These are phyloP conservation scores for Talaromyces sp. DNA, from an alignment of 2,329 filamentous ascomycete genomes.

Conservation along the genomic window DNA sequence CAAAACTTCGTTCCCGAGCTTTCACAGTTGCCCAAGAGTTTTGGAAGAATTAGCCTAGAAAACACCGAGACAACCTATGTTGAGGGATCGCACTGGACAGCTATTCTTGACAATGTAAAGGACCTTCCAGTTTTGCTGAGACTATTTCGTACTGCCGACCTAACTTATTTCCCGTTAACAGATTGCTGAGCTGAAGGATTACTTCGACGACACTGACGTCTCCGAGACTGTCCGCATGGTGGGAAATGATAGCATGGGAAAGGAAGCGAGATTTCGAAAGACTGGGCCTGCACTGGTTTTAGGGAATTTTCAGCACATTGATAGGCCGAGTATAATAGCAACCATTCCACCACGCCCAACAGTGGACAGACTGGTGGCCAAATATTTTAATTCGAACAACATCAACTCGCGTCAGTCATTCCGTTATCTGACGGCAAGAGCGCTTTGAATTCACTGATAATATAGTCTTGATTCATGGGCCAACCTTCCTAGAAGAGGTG, in stretches of 20 bases:
- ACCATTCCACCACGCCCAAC: constrained; percentile 6
- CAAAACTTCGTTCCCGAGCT: background rate
- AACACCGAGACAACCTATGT: constrained; percentile 9
- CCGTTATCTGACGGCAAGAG: background rate
- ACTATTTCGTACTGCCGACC: background rate
- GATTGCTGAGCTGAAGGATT: constrained; percentile 12
- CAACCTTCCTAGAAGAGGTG: constrained; percentile 8
- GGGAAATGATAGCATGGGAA: background rate
- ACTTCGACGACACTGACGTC: constrained; percentile 4
- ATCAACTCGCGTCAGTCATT: constrained; percentile 6
- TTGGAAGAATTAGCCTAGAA: constrained; percentile 8
- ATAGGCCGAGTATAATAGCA: constrained; percentile 2
- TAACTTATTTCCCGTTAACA: background rate
- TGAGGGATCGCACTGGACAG: constrained; percentile 11
- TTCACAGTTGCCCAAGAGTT: constrained; percentile 1
- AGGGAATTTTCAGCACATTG: constrained; percentile 2
- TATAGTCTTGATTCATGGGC: constrained; percentile 5
- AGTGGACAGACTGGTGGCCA: constrained; percentile 7
- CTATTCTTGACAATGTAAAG: constrained; percentile 5
- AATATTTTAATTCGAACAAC: constrained; percentile 5
- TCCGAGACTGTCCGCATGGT: background rate
- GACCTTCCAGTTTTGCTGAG: background rate
- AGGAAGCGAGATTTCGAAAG: background rate
- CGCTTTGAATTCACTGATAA: background rate
- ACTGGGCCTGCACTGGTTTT: constrained; percentile 3